A percentile compares a stretch with the other conserved stretches of the same genome.
Conservation (phyloP, 2,329 filamentous ascomycete genomes). For the Davidsoniella virescens region DNA sequence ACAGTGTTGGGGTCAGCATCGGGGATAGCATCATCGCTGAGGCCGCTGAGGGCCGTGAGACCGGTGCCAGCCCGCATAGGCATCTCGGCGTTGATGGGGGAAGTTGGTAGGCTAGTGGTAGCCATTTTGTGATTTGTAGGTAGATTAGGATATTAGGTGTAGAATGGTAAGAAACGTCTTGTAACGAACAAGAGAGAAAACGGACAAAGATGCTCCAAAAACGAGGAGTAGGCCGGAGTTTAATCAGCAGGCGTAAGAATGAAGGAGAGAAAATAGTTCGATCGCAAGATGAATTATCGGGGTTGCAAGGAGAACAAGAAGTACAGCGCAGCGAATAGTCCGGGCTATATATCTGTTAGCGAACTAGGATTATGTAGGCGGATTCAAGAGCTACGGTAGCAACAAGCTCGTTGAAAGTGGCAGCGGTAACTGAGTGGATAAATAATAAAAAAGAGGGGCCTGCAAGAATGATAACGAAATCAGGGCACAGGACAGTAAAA, state of each 20-base stretch:
- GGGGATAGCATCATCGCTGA: conserved; percentile 41
- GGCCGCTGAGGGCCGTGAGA: conserved; percentile 21
- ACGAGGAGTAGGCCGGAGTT: not conserved
- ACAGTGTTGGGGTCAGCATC: conserved; percentile 42
- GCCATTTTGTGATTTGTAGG: conserved; percentile 4
- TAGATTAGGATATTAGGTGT: not conserved
- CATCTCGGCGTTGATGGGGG: conserved; percentile 4
- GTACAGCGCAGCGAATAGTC: no score
- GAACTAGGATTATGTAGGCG: no score
- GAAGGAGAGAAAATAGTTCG: no score
- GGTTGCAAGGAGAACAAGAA: no score
- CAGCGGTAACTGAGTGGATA: not conserved
- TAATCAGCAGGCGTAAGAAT: not conserved
- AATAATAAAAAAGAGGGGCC: conserved; percentile 2
- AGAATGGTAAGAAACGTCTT: not conserved
- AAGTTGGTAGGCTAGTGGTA: conserved; percentile 1
- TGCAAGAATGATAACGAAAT: not conserved
- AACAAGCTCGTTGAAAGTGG: not conserved
- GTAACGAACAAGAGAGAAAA: not conserved
- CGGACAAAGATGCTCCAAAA: not conserved
- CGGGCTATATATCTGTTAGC: no score
- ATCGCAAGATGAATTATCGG: no score
- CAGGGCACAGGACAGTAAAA: not conserved
- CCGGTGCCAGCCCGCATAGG: conserved; percentile 8
- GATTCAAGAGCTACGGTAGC: no score